Evolutionary conservation across 2,329 filamentous ascomycete genomes (phyloP), one percentile per base, ranked within the genome.

Genomic region (Neonectria magnoliae): DNA sequence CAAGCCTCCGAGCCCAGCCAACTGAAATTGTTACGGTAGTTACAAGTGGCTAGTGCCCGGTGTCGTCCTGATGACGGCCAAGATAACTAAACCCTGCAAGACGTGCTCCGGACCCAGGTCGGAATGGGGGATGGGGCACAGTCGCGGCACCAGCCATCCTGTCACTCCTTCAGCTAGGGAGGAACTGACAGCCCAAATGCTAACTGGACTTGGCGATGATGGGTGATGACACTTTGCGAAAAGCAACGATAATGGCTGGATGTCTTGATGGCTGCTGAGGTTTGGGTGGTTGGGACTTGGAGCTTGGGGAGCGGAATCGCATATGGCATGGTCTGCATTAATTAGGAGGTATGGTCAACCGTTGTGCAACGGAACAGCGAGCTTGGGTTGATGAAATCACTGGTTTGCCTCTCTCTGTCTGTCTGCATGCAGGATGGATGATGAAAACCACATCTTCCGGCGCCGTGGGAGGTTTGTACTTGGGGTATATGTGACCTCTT

Each of bases 11-110:
- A 38, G 60, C 65, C 33, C 14, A n/a, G 36, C 36, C 36, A 8
- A n/a, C 36, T 38, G 56, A 64, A 61, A 38, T 36, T 53, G 42
- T 42, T n/a, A n/a, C n/a, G n/a, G n/a, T n/a, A 36, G 33, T 50
- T 53, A 18, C 31, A 51, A 57, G 55, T 18, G 64, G 64, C 50
- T 71, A 72, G 70, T 57, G 63, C 64, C 52, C 55, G 52, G 66
- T 48, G 51, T 55, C 36, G 57, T 31, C 47, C 29, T 36, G 20
- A 53, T 45, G 41, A 42, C 27, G 25, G 25, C 25, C n/a, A 29
- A 29, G 25, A 48, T 20, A 27, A 41, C 41, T 31, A 14, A 54
- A 25, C 38, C 50, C 50, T 53, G 51, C 18, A 53, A 41, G 20
- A 25, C 38, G 20, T n/a, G 18, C 9, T 51, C 29, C 29, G 25